A percentile compares a stretch with the other conserved stretches of the same genome.
These are phyloP conservation scores for Artemisia argyi DNA, from an alignment of 129 eudicot species.

Conservation along the genomic window DNA sequence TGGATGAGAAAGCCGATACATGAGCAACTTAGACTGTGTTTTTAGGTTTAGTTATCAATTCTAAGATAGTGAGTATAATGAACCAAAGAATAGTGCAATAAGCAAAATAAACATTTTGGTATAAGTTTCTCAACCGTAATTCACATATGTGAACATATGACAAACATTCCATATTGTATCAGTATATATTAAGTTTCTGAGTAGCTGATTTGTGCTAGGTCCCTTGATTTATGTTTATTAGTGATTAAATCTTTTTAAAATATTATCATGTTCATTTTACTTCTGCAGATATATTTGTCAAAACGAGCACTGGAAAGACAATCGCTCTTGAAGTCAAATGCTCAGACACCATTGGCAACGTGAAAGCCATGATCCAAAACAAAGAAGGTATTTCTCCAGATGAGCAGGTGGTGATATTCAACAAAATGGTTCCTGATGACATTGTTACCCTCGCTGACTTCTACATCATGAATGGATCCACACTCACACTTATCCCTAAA, in stretches of 20 bases:
- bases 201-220: no score
- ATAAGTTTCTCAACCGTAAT: no score
- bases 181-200: no score
- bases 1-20: no score
- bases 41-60: no score
- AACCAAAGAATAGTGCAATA: no score
- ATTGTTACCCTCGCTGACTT: not conserved
- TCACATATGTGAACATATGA: no score
- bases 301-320: not conserved
- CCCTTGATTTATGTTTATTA: not conserved
- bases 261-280: not conserved
- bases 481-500: not conserved
- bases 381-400: not conserved
- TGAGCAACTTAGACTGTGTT: no score
- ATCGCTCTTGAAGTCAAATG: not conserved
- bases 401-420: not conserved
- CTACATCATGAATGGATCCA: not conserved
- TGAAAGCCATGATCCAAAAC: not conserved
- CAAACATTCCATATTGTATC: no score
- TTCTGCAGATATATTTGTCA: not conserved
- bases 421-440: not conserved
- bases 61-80: no score
- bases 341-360: not conserved
- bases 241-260: not conserved
- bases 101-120: no score